Percentiles rank a stretch among this genome's conserved stretches.
Evolutionary conservation across 208 protist species (phyloP).

Genomic region (Sergeia podlipaevii): DNA sequence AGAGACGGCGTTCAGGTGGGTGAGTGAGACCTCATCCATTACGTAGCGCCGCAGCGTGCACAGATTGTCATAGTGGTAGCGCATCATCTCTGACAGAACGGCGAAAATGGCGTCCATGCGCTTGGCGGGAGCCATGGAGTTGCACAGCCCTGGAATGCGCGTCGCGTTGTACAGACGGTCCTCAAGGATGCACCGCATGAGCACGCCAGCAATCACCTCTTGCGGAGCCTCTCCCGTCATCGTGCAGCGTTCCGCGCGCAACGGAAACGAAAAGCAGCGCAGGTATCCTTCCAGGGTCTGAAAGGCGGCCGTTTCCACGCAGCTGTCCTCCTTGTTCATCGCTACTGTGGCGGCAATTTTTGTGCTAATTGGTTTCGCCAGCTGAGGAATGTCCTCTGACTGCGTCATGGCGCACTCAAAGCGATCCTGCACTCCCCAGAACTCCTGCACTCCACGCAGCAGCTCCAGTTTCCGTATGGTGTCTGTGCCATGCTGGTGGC

Average conservation of each 20-base stretch:
- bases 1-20: constrained; percentile 30
- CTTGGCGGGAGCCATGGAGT: constrained; percentile 43
- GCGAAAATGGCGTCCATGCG: constrained; percentile 53
- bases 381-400: constrained; percentile 20
- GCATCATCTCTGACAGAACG: constrained; percentile 61
- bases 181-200: constrained; percentile 50
- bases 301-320: constrained; percentile 63
- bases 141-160: constrained; percentile 41
- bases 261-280: constrained; percentile 50
- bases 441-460: constrained; percentile 68
- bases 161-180: constrained; percentile 80
- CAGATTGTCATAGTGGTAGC: constrained; percentile 66
- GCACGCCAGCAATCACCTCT: constrained; percentile 29
- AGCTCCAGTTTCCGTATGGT: constrained; percentile 86
- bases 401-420: constrained; percentile 55
- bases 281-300: constrained; percentile 65
- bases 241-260: constrained; percentile 3
- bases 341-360: constrained; percentile 44
- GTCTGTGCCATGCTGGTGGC: constrained; percentile 61
- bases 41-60: constrained; percentile 45
- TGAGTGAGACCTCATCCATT: constrained; percentile 19
- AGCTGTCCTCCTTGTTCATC: constrained; percentile 43
- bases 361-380: constrained; percentile 24
- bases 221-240: constrained; percentile 20
- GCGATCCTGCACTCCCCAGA: constrained; percentile 78